These are phyloP conservation scores for Cinchona pubescens DNA, from an alignment of 257 asterid genomes.

Conservation along the genomic window DNA sequence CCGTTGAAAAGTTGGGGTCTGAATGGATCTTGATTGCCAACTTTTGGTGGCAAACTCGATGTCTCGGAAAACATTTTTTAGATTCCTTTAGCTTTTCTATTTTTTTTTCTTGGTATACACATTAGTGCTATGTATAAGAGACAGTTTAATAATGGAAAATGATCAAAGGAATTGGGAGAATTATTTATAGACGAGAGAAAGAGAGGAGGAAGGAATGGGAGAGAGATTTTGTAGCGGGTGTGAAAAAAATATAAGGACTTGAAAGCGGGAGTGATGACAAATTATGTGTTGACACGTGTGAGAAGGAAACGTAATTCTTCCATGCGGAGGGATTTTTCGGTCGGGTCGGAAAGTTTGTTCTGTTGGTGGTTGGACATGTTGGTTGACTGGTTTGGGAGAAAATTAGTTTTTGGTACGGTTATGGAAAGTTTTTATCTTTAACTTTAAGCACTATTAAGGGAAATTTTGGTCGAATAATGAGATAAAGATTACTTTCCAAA, in stretches of 20 bases:
- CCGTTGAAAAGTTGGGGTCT: conserved; percentile 38
- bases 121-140: too few relatives aligned
- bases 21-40: conserved; percentile 34
- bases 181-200: background rate
- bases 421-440: background rate
- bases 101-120: too few relatives aligned
- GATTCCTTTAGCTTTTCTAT: too few relatives aligned
- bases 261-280: conserved; percentile 33
- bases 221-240: conserved; percentile 51
- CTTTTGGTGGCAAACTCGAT: conserved; percentile 15
- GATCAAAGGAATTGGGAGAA: background rate
- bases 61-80: conserved; percentile 32
- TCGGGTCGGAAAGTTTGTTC: conserved; percentile 2
- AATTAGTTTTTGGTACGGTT: background rate
- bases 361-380: background rate
- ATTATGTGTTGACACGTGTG: conserved; percentile 18
- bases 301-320: background rate
- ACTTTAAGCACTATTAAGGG: background rate
- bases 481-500: too few relatives aligned
- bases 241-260: conserved; percentile 9
- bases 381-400: background rate
- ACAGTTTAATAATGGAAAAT: background rate
- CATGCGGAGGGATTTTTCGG: background rate
- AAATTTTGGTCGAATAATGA: background rate
- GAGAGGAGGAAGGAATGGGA: conserved; percentile 24